Evolutionary conservation across 1,284 basidiomycete species (phyloP).

Genomic region (Rhodotorula mucilaginosa): DNA sequence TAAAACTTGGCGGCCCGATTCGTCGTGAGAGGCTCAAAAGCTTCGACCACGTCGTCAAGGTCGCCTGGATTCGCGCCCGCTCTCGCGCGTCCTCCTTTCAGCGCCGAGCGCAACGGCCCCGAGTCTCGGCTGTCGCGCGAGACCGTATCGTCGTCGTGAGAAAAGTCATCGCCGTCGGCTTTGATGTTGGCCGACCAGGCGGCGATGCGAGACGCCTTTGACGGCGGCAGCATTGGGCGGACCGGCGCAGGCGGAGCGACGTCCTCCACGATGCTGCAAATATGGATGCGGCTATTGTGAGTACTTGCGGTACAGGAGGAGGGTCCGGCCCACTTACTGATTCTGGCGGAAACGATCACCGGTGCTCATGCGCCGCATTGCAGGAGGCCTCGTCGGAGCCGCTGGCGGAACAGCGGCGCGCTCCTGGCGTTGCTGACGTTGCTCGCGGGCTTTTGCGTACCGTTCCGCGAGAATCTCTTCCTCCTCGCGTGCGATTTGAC

Average conservation of each 20-base stretch:
- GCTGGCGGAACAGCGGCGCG: constrained; percentile 1
- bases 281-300: constrained; percentile 2
- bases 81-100: constrained; percentile 16
- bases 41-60: constrained; percentile 18
- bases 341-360: constrained; percentile 18
- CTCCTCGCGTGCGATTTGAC: constrained; percentile 15
- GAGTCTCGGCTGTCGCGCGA: background rate
- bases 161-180: background rate
- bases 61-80: background rate
- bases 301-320: constrained; percentile 6
- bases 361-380: constrained; percentile 10
- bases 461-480: constrained; percentile 14
- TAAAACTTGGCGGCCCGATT: constrained; percentile 8
- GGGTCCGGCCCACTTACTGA: background rate
- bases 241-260: background rate
- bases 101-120: constrained; percentile 9
- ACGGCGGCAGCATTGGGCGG: constrained; percentile 11
- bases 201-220: constrained; percentile 24
- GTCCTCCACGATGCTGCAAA: constrained; percentile 8
- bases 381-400: background rate
- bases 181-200: constrained; percentile 19
- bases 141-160: background rate
- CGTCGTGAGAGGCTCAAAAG: constrained; percentile 14
- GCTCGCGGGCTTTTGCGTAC: constrained; percentile 2
- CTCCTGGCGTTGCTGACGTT: background rate